Evolutionary conservation across 495 filamentous ascomycete species (phyloP), one percentile per base, ranked within the genome.

Genomic region (Lineolata rhizophorae): DNA sequence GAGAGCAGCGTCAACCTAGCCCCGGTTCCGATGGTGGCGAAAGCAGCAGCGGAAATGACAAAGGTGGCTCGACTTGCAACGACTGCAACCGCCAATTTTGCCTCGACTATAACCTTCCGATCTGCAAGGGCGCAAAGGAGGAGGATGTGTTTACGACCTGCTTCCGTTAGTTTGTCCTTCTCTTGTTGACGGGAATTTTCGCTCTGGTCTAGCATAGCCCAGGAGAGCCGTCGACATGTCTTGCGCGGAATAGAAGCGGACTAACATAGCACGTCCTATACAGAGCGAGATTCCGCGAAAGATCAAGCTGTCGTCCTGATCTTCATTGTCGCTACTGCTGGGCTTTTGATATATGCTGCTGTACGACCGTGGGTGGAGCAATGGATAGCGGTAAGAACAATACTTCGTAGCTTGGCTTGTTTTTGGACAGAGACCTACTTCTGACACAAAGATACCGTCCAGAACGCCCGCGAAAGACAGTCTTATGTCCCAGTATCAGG

Each of bases 71-170:
- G 18, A 70, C 58, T 20, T 97, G 87, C 55, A 70, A 64, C 26
- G 76, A 87, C 45, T 97, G 87, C 56, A 95, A 81, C 47, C 74
- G 79, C 39, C 72, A 75, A 45, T 94, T 90, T 54, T 97, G 87
- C 49, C 59, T 92, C 13, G 60, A 65, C 30, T 83, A 92, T 35
- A 69, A 77, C 38, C 56, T 93, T 18, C 78, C 82, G 8, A 83
- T 78, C 35, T 95, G 87, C 54, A 76, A 82, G 44, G 69, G 63
- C 27, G 76, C 73, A n/a, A 71, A 72, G 46, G 74, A 90, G 49
- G 75, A 76, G 33, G 82, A 93, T 56, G 70, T 95, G 1, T 65
- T 78, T 25, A 81, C 87, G 11, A 78, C 69, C 15, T 97, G 87
- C 53, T 94, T 94, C 53, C 84, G 71, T 76, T 54, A 38, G 67